phyloP scores from a whole-genome alignment of 2,329 filamentous ascomycete genomes.

The Phialophora macrospora region DNA sequence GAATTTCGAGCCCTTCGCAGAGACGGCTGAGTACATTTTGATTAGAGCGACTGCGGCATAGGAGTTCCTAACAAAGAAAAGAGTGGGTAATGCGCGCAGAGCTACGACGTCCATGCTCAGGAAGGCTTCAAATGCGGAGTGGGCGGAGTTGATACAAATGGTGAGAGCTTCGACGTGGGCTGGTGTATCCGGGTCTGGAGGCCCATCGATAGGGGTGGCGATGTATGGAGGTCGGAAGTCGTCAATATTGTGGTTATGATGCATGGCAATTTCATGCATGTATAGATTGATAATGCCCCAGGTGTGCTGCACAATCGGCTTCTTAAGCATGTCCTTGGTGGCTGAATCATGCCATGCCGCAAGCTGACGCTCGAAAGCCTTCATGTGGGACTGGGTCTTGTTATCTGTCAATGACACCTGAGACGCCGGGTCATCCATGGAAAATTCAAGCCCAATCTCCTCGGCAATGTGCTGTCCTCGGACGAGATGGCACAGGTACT shows the following conservation, averaged over 20 bases:
- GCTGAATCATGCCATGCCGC: slow-evolving; percentile 64
- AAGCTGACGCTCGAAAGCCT: slow-evolving; percentile 68
- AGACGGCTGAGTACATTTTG: slow-evolving; percentile 73
- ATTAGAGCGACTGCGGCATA: slow-evolving; percentile 74
- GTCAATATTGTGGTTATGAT: slow-evolving; percentile 64
- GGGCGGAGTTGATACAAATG: slow-evolving; percentile 68
- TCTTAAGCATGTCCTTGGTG: slow-evolving; percentile 52
- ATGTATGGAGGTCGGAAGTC: slow-evolving; percentile 55
- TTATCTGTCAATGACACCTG: slow-evolving; percentile 62
- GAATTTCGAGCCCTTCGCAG: slow-evolving; percentile 67
- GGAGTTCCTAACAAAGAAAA: slow-evolving; percentile 72
- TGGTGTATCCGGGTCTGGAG: slow-evolving; percentile 49
- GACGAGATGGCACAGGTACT: slow-evolving; percentile 61
- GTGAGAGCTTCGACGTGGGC: slow-evolving; percentile 71
- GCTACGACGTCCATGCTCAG: slow-evolving; percentile 62
- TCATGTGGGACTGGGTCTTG: slow-evolving; percentile 68
- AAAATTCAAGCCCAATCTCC: slow-evolving; percentile 69
- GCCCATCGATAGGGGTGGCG: slow-evolving; percentile 41
- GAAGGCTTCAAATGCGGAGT: slow-evolving; percentile 70
- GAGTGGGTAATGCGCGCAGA: slow-evolving; percentile 70
- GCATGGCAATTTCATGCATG: slow-evolving; percentile 76
- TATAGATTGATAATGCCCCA: slow-evolving; percentile 71
- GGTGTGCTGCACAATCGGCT: slow-evolving; percentile 67
- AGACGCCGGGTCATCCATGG: slow-evolving; percentile 66
- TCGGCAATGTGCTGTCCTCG: slow-evolving; percentile 68